Evolutionary conservation across 163 green algal genomes (phyloP).

Genomic region (Scenedesmus sp.): DNA sequence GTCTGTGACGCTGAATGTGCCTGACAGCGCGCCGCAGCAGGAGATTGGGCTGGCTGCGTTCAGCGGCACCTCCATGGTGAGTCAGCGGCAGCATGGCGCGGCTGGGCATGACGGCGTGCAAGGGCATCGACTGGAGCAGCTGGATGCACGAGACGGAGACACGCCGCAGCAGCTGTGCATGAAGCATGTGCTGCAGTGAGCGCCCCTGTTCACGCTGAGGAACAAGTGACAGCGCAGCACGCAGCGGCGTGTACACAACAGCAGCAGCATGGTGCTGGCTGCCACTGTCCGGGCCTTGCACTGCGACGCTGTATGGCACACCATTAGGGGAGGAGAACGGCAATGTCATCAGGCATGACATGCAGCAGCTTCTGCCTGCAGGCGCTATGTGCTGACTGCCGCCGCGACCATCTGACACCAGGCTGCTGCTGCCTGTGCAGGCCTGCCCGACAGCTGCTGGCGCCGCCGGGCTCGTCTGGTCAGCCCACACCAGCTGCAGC

Average conservation of each 20-base stretch:
- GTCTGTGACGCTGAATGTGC: background rate
- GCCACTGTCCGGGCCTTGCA: no score
- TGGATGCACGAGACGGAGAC: no score
- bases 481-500: constrained; percentile 1
- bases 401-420: background rate
- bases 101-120: no score
- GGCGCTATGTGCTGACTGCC: background rate
- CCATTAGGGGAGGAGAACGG: background rate
- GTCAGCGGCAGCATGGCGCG: background rate
- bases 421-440: background rate
- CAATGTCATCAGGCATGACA: no score
- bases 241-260: background rate
- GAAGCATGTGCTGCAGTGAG: no score
- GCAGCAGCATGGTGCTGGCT: background rate
- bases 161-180: no score
- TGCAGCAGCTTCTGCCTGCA: background rate
- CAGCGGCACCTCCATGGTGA: constrained; percentile 4
- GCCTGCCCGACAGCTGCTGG: constrained; percentile 27
- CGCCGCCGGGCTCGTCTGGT: constrained; percentile 28
- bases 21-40: background rate
- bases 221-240: no score
- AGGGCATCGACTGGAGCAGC: no score
- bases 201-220: no score
- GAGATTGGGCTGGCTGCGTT: constrained; percentile 21
- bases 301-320: background rate